phyloP scores from a whole-genome alignment of 2,329 filamentous ascomycete genomes.

The Endoconidiophora polonica region DNA sequence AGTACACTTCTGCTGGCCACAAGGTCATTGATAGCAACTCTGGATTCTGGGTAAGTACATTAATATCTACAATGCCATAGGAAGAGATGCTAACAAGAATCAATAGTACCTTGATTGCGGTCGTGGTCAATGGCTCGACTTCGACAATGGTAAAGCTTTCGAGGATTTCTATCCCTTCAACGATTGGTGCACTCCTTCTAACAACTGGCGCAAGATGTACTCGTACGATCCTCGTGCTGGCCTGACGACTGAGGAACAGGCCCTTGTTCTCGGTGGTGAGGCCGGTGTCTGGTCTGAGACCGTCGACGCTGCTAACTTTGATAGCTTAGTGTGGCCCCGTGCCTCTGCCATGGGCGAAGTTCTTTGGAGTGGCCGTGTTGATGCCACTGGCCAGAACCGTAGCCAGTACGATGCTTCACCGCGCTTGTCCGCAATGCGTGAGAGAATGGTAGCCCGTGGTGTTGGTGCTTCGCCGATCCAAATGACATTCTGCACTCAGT shows the following conservation, averaged over 20 bases:
- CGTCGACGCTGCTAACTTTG: conserved; percentile 57
- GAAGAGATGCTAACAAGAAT: conserved; percentile 14
- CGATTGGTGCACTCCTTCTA: conserved; percentile 67
- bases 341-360: conserved; percentile 60
- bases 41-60: conserved; percentile 49
- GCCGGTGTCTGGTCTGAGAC: conserved; percentile 69
- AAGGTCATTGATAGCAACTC: conserved; percentile 62
- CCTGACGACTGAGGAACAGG: conserved; percentile 41
- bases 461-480: conserved; percentile 48
- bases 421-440: conserved; percentile 57
- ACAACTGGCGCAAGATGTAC: conserved; percentile 73
- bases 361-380: conserved; percentile 58
- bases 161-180: conserved; percentile 47
- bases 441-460: conserved; percentile 54
- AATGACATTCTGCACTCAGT: conserved; percentile 57
- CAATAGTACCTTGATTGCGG: conserved; percentile 67
- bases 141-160: conserved; percentile 38
- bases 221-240: conserved; percentile 56
- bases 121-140: conserved; percentile 63
- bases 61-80: too few relatives aligned
- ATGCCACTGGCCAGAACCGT: conserved; percentile 49
- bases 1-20: conserved; percentile 45
- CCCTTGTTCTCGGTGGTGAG: conserved; percentile 66
- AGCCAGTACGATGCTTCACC: conserved; percentile 54
- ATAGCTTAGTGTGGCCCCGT: conserved; percentile 64